A percentile compares a stretch with the other conserved stretches of the same genome.
phyloP scores from a whole-genome alignment of 352 stramenopile species.

The Globisporangium iwayamae region DNA sequence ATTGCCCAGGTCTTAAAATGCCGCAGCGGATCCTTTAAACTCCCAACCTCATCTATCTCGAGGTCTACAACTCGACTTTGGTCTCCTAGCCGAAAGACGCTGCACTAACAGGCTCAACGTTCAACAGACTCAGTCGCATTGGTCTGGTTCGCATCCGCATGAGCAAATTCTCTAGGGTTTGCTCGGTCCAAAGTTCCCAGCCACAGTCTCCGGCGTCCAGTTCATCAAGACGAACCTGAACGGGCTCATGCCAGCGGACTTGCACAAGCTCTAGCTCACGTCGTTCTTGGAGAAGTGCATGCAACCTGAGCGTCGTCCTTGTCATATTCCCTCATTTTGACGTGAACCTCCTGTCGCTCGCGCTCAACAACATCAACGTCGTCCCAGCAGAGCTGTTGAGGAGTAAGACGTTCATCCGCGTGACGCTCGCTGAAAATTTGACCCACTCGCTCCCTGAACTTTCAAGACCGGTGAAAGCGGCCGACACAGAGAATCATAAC shows the following conservation, averaged over 20 bases:
- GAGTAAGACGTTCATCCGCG: not conserved
- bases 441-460: not conserved
- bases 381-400: not conserved
- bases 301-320: not conserved
- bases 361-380: not conserved
- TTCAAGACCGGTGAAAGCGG: too few relatives aligned
- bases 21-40: not conserved
- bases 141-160: not conserved
- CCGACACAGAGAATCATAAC: too few relatives aligned
- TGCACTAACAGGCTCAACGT: not conserved
- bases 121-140: not conserved
- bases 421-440: not conserved
- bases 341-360: not conserved
- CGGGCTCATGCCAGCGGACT: not conserved
- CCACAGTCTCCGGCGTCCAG: not conserved
- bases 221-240: not conserved
- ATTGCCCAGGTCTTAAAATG: not conserved
- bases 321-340: not conserved
- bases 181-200: not conserved
- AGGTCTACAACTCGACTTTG: not conserved
- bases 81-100: not conserved
- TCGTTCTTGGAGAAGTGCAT: not conserved
- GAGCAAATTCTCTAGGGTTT: not conserved
- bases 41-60: not conserved
- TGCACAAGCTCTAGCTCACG: not conserved